Conservation (phyloP, 2,329 filamentous ascomycete genomes). For the Volutella citrinella region DNA sequence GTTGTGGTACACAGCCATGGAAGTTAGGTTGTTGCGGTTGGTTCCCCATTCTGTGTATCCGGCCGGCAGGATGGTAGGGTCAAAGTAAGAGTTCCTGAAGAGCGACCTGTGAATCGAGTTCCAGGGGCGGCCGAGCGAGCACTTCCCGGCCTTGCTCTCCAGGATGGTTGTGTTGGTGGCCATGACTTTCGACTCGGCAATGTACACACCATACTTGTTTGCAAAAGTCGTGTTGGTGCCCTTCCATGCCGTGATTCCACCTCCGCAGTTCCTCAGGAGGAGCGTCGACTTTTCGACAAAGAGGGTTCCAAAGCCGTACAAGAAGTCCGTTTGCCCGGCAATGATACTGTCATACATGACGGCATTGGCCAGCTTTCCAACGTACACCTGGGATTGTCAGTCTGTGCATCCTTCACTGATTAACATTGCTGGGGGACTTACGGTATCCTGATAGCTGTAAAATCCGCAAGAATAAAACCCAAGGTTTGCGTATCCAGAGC, state of each 20-base stretch:
- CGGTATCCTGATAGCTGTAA: constrained; percentile 67
- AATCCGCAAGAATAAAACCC: constrained; percentile 66
- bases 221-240: constrained; percentile 58
- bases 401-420: too few species aligned
- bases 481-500: constrained; percentile 60
- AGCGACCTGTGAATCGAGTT: constrained; percentile 56
- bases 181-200: constrained; percentile 51
- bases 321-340: constrained; percentile 65
- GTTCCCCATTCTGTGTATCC: constrained; percentile 45
- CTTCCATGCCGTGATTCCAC: constrained; percentile 69
- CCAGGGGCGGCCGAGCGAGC: constrained; percentile 61
- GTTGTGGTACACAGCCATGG: constrained; percentile 54
- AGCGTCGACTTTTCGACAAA: constrained; percentile 56
- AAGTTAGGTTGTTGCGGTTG: constrained; percentile 39
- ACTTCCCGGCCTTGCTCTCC: constrained; percentile 37
- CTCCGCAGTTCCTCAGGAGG: constrained; percentile 57
- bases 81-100: constrained; percentile 53
- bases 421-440: constrained; percentile 27
- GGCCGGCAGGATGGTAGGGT: constrained; percentile 47
- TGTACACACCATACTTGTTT: constrained; percentile 67
- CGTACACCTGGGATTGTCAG: constrained; percentile 51
- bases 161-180: constrained; percentile 52
- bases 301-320: constrained; percentile 66
- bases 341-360: constrained; percentile 61
- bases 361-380: constrained; percentile 64